phyloP scores from a whole-genome alignment of 768 basidiomycete species.

The Suillus decipiens region DNA sequence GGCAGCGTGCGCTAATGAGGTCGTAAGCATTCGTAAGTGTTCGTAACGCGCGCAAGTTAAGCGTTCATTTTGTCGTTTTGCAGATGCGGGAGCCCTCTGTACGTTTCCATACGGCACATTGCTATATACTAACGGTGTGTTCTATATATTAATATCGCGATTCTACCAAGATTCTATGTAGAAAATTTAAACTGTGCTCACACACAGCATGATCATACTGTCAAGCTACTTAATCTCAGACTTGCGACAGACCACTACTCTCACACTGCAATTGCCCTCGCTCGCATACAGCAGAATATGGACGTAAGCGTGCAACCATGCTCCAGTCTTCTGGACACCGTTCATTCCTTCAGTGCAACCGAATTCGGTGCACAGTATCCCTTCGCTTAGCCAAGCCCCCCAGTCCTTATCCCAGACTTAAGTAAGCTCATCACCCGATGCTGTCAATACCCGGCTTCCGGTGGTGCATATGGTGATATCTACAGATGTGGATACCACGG shows the following conservation, averaged over 20 bases:
- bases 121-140: no score
- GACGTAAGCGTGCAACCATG: slow-evolving; percentile 30
- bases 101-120: no score
- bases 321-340: slow-evolving; percentile 48
- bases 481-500: background rate
- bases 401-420: background rate
- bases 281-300: slow-evolving; percentile 34
- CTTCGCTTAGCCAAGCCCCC: slow-evolving; percentile 15
- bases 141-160: background rate
- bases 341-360: slow-evolving; percentile 44
- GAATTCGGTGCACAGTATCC: slow-evolving; percentile 44
- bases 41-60: no score
- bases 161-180: background rate
- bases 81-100: no score
- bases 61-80: no score
- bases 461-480: background rate
- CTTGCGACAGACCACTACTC: background rate
- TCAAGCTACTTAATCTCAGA: slow-evolving; percentile 19
- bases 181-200: background rate
- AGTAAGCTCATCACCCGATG: background rate
- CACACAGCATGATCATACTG: background rate
- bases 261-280: slow-evolving; percentile 36
- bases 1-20: no score
- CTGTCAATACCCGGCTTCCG: background rate
- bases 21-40: no score